Evolutionary conservation across 1,139 yeast species (phyloP).

Genomic region (Kodamaea sp.): DNA sequence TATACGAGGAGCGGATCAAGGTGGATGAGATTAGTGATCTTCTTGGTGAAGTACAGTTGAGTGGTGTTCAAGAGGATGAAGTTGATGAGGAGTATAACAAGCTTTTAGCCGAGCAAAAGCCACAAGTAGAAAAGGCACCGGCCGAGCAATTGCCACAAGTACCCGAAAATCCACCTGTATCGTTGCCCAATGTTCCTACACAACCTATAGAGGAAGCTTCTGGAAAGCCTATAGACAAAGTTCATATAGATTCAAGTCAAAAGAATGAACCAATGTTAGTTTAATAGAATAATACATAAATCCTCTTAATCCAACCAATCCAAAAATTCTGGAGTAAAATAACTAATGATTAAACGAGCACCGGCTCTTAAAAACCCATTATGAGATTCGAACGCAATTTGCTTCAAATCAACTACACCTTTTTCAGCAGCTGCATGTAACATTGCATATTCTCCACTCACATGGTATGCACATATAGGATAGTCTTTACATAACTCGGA

Average conservation of each 20-base stretch:
- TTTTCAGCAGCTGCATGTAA: constrained; percentile 97
- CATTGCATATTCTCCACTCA: constrained; percentile 97
- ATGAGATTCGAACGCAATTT: constrained; percentile 89
- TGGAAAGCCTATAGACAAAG: constrained; percentile 3
- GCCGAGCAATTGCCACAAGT: constrained; percentile 8
- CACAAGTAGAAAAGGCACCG: background rate
- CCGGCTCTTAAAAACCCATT: constrained; percentile 95
- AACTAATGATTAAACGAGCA: constrained; percentile 84
- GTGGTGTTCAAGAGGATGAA: constrained; percentile 52
- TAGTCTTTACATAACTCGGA: constrained; percentile 74
- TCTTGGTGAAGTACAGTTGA: constrained; percentile 27
- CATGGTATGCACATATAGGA: constrained; percentile 95
- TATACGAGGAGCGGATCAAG: constrained; percentile 74
- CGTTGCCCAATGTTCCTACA: constrained; percentile 14
- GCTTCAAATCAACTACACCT: constrained; percentile 83
- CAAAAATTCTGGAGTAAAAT: constrained; percentile 92
- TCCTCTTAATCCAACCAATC: constrained; percentile 65
- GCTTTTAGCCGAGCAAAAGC: constrained; percentile 38
- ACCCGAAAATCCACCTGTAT: background rate
- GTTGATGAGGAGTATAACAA: constrained; percentile 61
- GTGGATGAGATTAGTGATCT: constrained; percentile 63
- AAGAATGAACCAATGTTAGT: constrained; percentile 5
- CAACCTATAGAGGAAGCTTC: constrained; percentile 12
- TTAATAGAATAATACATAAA: background rate
- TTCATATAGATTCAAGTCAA: background rate